Base-by-base conservation (phyloP, 1,139 yeast genomes). In the Candida tropicalis region DNA sequence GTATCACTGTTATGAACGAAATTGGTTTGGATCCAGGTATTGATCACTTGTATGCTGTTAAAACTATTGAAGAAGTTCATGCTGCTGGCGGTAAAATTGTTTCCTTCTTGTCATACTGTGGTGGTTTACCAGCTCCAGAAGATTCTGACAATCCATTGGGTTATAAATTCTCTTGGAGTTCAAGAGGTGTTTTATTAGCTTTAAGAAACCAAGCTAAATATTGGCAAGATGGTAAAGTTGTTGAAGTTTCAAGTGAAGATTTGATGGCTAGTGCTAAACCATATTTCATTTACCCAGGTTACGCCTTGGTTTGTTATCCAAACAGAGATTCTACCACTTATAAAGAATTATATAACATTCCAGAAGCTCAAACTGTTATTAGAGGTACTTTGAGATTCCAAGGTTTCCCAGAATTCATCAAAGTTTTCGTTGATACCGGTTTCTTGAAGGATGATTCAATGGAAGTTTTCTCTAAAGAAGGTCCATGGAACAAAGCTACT, bases 121-220 rank as follows among this genome's bases (percentile, higher is more conserved):
- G 99, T 70, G 99, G 99, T 57, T 79, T 93, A 62, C 98, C 98
- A 56, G 95, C 99, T 24, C 98, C 99, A 53, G 98, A 93, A 73
- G 81, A 84, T 67, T 91, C 98, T 27, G 96, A 89, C 73, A 93
- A 93, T 71, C 99, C 99, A 47, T 80, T 93, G 66, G 99, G 99
- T 55, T 93, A 93, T 82, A 93, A 93, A 77, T 93, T 93, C 73
- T 91, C 98, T 37, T 93, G 99, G 99, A 89, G 97, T 36, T 90
- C 98, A 38, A 84, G 99, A 70, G 99, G 99, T 70, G 98, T 93
- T 37, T 75, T 93, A 62, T 80, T 93, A 60, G 99, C 99, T 20
- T 80, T 93, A 64, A 85, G 96, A 78, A 93, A 93, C 77, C 76
- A 87, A 49, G 99, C 99, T 53, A 83, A 81, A 60, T 91, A 82